Conservation (phyloP, 495 filamentous ascomycete genomes). For the Penicillium flavigenum region DNA sequence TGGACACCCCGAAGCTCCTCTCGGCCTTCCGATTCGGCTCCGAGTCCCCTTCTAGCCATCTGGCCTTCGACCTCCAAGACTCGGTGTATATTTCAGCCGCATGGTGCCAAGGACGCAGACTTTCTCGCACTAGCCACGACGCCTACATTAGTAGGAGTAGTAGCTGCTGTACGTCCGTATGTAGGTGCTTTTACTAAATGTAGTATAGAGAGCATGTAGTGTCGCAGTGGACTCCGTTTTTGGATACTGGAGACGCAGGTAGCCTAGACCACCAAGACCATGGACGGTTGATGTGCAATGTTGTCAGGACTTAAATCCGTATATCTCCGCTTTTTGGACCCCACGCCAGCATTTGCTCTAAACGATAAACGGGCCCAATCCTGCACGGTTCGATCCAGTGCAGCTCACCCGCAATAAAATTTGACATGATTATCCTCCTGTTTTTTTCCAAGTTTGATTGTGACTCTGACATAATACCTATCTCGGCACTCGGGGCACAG, state of each 20-base stretch:
- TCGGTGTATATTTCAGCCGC: constrained; percentile 10
- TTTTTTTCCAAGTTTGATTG: background rate
- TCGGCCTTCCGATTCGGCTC: constrained; percentile 5
- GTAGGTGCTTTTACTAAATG: background rate
- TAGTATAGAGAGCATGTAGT: background rate
- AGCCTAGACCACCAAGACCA: background rate
- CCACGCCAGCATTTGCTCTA: constrained; percentile 2
- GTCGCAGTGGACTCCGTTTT: background rate
- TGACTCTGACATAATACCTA: background rate
- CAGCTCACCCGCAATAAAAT: background rate
- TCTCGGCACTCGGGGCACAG: background rate
- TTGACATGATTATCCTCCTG: background rate
- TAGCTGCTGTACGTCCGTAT: background rate
- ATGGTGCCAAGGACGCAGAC: background rate
- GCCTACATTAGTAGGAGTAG: background rate
- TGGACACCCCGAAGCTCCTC: background rate
- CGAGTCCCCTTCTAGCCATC: background rate
- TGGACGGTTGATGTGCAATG: background rate
- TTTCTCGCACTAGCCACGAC: constrained; percentile 6
- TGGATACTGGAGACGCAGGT: background rate
- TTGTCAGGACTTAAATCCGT: background rate
- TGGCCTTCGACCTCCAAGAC: background rate
- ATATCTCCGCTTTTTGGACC: constrained; percentile 16
- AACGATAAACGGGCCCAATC: background rate
- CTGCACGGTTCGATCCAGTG: constrained; percentile 3